phyloP scores from a whole-genome alignment of 140 eudicot genomes.

The Anethum foeniculum region DNA sequence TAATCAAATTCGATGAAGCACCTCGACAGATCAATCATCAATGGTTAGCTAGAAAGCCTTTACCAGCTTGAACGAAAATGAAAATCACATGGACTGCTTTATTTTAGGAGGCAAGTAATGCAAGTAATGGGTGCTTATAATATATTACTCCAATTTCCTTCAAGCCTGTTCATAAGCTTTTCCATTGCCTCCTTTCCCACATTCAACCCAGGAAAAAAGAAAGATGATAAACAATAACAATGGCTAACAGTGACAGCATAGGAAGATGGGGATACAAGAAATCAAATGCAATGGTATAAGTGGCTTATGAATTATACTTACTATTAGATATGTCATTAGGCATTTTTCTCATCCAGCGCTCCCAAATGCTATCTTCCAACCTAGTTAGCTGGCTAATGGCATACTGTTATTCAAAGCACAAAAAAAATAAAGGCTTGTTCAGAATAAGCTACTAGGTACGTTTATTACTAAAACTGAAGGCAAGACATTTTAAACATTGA shows the following conservation, averaged over 20 bases:
- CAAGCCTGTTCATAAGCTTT: neutral
- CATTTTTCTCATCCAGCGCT: constrained; percentile 68
- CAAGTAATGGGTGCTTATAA: neutral
- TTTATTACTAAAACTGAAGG: neutral
- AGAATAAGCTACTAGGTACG: neutral
- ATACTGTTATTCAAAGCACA: constrained; percentile 35
- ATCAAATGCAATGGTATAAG: neutral
- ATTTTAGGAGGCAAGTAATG: neutral
- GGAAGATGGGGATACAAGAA: neutral
- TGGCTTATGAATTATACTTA: constrained; percentile 24
- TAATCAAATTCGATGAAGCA: neutral
- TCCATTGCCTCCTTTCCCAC: neutral
- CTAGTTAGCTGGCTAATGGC: constrained; percentile 81
- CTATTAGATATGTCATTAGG: constrained; percentile 43
- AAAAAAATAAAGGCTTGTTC: constrained; percentile 12
- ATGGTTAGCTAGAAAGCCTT: neutral
- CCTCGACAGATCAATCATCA: neutral
- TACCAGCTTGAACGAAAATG: neutral
- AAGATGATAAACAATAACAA: neutral
- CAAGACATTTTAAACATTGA: neutral
- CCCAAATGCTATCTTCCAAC: constrained; percentile 97
- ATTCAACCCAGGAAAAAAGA: neutral
- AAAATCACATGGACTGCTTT: neutral
- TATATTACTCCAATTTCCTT: neutral
- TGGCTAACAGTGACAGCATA: neutral